Evolutionary conservation across 192 early-diverging fungal species (phyloP), one percentile per base, ranked within the genome.

Genomic region (Backusella liffmaniae): DNA sequence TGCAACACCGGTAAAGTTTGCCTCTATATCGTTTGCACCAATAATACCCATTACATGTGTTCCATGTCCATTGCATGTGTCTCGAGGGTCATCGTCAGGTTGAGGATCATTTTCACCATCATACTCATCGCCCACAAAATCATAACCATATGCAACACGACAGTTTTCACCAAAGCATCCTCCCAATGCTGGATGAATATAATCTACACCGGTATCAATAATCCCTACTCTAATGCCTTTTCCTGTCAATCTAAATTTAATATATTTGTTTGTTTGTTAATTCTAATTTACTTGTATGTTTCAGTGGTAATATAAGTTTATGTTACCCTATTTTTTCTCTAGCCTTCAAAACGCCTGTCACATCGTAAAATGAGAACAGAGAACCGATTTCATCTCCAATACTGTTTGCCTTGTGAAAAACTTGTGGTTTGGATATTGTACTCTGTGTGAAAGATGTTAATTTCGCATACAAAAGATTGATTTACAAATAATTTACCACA

Each of bases 1-100:
- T 16, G 94, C 96, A 23, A 96, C 93, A 53, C 96, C 96, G 32
- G 76, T 81, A 72, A 95, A 86, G n/a, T 79, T 75, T 37, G 73
- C 79, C 8, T 36, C 59, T 3, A 42, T 30, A 76, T 91, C 90
- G n/a, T 90, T 83, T 15, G 90, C 94, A 15, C 88, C 93, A 73
- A 94, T 88, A 35, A 95, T 95, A 74, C 87, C 87, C 32, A 84
- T 84, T 4, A 85, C 84, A 75, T 88, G 87, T 10, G 85, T 81
- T 16, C 85, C 87, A 67, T 89, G 88, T 6, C 84, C 86, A 41
- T 81, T 75, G 73, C 88, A 89, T 16, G 42, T 74, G 69, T 89
- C 88, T 36, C 81, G 71, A 5, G 88, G 88, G 67, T 88, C 82
- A 30, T 68, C 16, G 49, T 83, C 84, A 21, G 81, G 80, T 8